Percentiles rank a stretch among this genome's conserved stretches.
These are phyloP conservation scores for Fraxinus velutina DNA, from an alignment of 305 asterid genomes.

Conservation along the genomic window DNA sequence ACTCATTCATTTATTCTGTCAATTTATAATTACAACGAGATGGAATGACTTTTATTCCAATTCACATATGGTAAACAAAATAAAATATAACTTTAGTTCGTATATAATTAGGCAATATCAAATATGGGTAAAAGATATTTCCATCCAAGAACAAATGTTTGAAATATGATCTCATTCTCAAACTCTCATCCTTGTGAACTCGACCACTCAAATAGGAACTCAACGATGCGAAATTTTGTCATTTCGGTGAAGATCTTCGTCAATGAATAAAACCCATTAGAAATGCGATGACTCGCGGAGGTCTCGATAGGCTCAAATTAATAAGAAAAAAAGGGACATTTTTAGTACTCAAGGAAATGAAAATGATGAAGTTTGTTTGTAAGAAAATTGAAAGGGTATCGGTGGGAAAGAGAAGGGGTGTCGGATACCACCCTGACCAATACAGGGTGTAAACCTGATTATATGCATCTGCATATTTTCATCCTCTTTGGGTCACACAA, in stretches of 20 bases:
- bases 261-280: not conserved
- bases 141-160: not conserved
- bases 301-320: not conserved
- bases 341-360: not conserved
- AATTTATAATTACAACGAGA: not conserved
- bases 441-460: constrained; percentile 45
- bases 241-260: not conserved
- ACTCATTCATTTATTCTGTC: not conserved
- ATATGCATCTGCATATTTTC: constrained; percentile 27
- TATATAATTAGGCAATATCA: not conserved
- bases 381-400: not conserved
- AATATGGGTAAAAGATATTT: not conserved
- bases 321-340: not conserved
- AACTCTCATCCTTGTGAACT: not conserved
- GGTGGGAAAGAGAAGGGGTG: constrained; percentile 4
- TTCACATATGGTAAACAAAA: not conserved
- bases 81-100: not conserved
- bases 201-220: not conserved
- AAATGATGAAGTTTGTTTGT: not conserved
- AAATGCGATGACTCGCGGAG: not conserved
- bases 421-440: constrained; percentile 42
- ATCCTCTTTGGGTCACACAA: constrained; percentile 12
- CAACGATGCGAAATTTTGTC: not conserved
- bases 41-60: not conserved
- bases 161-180: not conserved